A percentile compares a stretch with the other conserved stretches of the same genome.
Conservation (phyloP, 2,329 filamentous ascomycete species). For the Cadophora sp. region DNA sequence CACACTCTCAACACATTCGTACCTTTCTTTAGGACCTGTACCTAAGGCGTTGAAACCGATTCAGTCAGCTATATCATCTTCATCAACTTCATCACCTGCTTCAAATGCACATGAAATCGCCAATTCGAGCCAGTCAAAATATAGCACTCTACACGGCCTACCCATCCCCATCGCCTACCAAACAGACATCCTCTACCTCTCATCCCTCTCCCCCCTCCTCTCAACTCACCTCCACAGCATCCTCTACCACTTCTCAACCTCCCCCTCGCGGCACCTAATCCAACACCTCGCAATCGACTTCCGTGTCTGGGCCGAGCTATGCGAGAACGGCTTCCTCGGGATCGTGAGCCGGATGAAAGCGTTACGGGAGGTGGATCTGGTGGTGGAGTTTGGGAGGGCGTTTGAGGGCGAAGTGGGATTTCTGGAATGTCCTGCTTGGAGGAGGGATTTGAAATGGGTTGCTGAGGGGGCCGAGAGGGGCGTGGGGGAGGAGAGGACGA, state of each 20-base stretch:
- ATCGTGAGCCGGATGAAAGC: constrained; percentile 34
- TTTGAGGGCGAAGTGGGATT: constrained; percentile 33
- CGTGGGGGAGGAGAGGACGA: constrained; percentile 32
- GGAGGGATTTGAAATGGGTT: constrained; percentile 38
- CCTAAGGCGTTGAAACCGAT: constrained; percentile 1
- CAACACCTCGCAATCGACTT: constrained; percentile 35
- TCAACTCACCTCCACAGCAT: constrained; percentile 32
- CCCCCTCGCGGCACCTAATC: constrained; percentile 34
- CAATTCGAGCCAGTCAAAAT: too few relatives aligned
- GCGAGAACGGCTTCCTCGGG: constrained; percentile 37
- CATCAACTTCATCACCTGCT: not conserved
- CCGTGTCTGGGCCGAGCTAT: constrained; percentile 37
- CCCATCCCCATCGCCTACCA: constrained; percentile 33
- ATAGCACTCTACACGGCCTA: not conserved
- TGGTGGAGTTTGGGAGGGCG: constrained; percentile 40
- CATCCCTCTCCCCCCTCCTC: constrained; percentile 32
- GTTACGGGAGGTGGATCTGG: constrained; percentile 34
- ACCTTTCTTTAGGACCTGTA: constrained; percentile 26
- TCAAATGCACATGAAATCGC: too few relatives aligned
- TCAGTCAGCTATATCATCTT: not conserved
- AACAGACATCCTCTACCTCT: constrained; percentile 36
- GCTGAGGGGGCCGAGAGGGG: constrained; percentile 32
- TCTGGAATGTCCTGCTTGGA: constrained; percentile 36
- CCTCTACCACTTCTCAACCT: constrained; percentile 37
- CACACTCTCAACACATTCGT: constrained; percentile 20